Conservation (phyloP, 139 green algal genomes). For the Chlamydomonas sp. region DNA sequence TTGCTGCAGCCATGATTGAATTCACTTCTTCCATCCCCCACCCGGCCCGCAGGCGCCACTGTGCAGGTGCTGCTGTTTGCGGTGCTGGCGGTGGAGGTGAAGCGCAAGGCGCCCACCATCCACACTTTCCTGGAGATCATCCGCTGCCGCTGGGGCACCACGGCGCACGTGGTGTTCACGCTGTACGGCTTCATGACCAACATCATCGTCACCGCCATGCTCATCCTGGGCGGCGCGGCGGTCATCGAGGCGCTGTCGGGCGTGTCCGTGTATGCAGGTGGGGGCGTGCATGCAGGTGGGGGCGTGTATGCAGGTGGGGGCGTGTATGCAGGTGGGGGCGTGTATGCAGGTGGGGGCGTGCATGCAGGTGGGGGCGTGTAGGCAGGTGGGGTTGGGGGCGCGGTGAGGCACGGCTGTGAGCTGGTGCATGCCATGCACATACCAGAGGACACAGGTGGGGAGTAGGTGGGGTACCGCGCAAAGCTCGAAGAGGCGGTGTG, state of each 20-base stretch:
- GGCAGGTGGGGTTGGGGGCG: too few species aligned
- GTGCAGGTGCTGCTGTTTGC: constrained; percentile 95
- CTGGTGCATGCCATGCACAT: too few species aligned
- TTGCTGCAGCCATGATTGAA: too few species aligned
- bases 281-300: too few species aligned
- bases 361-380: too few species aligned
- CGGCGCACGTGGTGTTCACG: constrained; percentile 86
- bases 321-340: too few species aligned
- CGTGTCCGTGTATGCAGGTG: constrained; percentile 55
- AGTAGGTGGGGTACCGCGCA: too few species aligned
- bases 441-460: too few species aligned
- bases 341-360: too few species aligned
- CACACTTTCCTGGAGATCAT: constrained; percentile 96
- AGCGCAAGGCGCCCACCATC: constrained; percentile 90
- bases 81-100: constrained; percentile 94
- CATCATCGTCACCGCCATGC: constrained; percentile 92
- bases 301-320: too few species aligned
- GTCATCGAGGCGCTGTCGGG: constrained; percentile 85
- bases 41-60: constrained; percentile 74
- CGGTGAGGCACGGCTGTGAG: too few species aligned
- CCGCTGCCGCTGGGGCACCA: constrained; percentile 73
- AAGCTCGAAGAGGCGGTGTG: too few species aligned
- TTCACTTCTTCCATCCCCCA: neutral
- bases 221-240: constrained; percentile 89
- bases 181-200: constrained; percentile 90